Evolutionary conservation across 305 asterid genomes (phyloP).

Genomic region (Petunia hybrid): DNA sequence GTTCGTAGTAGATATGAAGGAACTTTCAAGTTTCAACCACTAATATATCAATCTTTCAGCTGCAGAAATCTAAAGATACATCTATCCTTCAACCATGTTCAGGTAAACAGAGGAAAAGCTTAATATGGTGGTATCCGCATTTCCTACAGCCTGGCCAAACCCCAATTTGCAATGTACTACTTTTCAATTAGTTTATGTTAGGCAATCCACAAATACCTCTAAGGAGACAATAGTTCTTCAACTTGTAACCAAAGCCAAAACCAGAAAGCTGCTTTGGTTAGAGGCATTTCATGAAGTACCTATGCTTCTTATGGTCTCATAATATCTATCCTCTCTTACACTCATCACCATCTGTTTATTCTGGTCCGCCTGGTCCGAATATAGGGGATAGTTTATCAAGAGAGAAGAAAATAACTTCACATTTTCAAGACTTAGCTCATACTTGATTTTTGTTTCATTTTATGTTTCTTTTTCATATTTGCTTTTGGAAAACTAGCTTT

Average conservation of each 20-base stretch:
- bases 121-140: not conserved
- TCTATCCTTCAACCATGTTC: not conserved
- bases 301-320: not conserved
- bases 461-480: no score
- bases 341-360: not conserved
- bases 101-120: not conserved
- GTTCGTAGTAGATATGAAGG: not conserved
- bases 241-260: slow-evolving; percentile 13
- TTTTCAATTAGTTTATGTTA: not conserved
- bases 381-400: no score
- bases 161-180: not conserved
- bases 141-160: not conserved
- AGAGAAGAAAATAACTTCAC: no score
- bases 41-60: not conserved
- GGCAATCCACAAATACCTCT: not conserved
- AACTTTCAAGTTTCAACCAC: not conserved
- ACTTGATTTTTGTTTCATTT: no score
- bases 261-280: not conserved
- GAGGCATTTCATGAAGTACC: no score
- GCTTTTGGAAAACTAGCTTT: no score
- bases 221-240: not conserved
- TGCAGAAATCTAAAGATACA: not conserved
- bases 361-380: not conserved
- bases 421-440: no score
- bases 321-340: not conserved